phyloP scores from a whole-genome alignment of 2,329 filamentous ascomycete species.

The Septoria linicola region DNA sequence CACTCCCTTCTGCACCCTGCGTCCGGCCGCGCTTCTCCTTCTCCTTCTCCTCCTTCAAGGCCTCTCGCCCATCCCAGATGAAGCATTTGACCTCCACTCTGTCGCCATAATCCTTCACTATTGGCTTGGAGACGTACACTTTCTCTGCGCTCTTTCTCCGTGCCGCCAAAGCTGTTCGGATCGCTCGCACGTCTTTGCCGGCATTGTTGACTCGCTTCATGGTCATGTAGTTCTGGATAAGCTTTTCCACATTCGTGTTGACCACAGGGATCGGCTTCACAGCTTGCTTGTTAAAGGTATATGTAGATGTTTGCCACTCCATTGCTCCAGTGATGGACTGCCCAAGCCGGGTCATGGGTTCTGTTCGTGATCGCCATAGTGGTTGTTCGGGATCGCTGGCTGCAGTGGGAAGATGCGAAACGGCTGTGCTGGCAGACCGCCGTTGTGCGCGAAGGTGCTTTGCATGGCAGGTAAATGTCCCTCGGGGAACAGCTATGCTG shows the following conservation, averaged over 20 bases:
- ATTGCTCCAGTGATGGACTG: slow-evolving; percentile 27
- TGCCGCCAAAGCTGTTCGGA: slow-evolving; percentile 24
- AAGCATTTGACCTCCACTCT: slow-evolving; percentile 29
- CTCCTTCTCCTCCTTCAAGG: slow-evolving; percentile 5
- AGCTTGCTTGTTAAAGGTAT: slow-evolving; percentile 31
- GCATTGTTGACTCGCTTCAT: slow-evolving; percentile 24
- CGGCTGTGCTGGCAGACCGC: slow-evolving; percentile 15
- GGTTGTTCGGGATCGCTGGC: slow-evolving; percentile 13
- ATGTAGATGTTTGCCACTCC: slow-evolving; percentile 33
- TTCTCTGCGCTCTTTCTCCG: slow-evolving; percentile 28
- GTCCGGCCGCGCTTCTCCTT: slow-evolving; percentile 1
- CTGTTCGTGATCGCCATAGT: slow-evolving; percentile 21
- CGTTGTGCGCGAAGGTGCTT: slow-evolving; percentile 18
- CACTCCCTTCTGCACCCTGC: not conserved
- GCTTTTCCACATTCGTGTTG: slow-evolving; percentile 26
- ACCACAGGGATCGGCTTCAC: slow-evolving; percentile 27
- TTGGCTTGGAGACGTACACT: slow-evolving; percentile 28
- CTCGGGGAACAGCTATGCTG: slow-evolving; percentile 14
- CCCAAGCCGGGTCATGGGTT: slow-evolving; percentile 21
- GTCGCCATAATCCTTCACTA: slow-evolving; percentile 31
- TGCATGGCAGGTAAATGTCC: slow-evolving; percentile 17
- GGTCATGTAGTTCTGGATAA: slow-evolving; percentile 29
- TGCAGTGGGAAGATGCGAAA: slow-evolving; percentile 11
- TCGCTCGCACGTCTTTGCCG: slow-evolving; percentile 24
- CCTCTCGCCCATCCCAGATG: slow-evolving; percentile 25